These are phyloP conservation scores for Serendipita sp. DNA, from an alignment of 768 basidiomycete genomes.

Conservation along the genomic window DNA sequence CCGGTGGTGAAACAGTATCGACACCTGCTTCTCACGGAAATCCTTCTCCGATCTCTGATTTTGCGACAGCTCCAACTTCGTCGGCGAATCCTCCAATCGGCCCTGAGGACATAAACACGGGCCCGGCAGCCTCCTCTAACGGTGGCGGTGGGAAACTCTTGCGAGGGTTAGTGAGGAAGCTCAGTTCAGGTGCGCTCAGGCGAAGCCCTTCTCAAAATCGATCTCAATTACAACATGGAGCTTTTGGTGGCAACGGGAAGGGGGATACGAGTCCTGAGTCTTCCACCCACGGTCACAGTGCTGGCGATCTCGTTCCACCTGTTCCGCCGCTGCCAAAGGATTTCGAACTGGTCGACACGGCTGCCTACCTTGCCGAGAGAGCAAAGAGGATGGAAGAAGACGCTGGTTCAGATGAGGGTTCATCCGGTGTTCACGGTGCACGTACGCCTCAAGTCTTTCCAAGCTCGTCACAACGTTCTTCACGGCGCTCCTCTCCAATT, in stretches of 20 bases:
- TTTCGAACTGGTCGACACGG: neutral
- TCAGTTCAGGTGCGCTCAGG: neutral
- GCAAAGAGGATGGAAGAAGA: neutral
- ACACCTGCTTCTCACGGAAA: neutral
- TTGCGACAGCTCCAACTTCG: neutral
- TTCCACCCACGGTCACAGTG: neutral
- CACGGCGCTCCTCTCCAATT: neutral
- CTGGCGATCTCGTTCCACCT: neutral
- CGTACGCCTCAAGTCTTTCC: neutral
- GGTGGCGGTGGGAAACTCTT: neutral
- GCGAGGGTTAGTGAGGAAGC: slow-evolving; percentile 3
- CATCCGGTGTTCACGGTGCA: neutral
- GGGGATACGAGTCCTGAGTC: neutral
- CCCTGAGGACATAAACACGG: neutral
- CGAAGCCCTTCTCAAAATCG: neutral
- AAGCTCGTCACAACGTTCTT: neutral
- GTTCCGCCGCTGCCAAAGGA: neutral
- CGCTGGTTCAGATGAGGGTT: neutral
- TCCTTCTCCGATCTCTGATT: neutral
- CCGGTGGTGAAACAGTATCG: neutral
- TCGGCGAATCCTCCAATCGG: neutral
- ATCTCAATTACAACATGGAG: neutral
- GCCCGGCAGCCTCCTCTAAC: neutral
- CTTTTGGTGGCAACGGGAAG: neutral
- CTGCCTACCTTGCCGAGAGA: neutral